Evolutionary conservation across 345 rosid genomes (phyloP), one percentile per base, ranked within the genome.

Genomic region (Salix dunnii): DNA sequence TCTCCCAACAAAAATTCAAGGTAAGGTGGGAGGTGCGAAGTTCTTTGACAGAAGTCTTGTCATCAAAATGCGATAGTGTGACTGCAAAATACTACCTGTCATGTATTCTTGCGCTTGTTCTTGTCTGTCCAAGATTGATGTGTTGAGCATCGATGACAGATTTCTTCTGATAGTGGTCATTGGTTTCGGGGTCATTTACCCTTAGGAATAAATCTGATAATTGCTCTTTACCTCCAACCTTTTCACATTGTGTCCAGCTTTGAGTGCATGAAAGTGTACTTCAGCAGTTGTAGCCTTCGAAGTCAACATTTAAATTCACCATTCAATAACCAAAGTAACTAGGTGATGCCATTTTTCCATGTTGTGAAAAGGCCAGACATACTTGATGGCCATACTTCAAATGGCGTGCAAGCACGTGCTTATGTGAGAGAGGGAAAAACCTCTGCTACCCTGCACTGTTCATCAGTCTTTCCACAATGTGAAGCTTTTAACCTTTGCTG

Each of bases 1-100:
- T 20, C 81, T 94, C 76, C 96, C 98, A 1, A 80, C 86, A 20
- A 80, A 84, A 82, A 85, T 92, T 79, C 98, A 94, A 84, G 97
- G 97, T 74, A 92, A 91, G 60, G 94, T 91, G 7, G 92, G 88
- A 77, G 91, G 92, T 61, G 99, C 97, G 75, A 95, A 89, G 84
- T 92, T 95, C 79, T 27, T 84, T 2, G 89, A 91, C 70, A 84
- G 90, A 81, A 91, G 86, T 85, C 91, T 93, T 9, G 72, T 89
- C 68, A 84, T 95, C 82, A 91, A 93, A n/a, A 87, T 95, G 90
- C 81, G 72, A 71, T 91, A 80, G 82, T 60, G 27, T 11, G 38
- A 71, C 49, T 23, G 27, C 72, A 23, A 40, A 11, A 6, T 9
- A 11, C 28, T 55, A 9, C 27, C 4, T 21, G 27, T 55, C n/a